phyloP scores from a whole-genome alignment of 2,329 filamentous ascomycete genomes.

The Ampelomyces quisqualis region DNA sequence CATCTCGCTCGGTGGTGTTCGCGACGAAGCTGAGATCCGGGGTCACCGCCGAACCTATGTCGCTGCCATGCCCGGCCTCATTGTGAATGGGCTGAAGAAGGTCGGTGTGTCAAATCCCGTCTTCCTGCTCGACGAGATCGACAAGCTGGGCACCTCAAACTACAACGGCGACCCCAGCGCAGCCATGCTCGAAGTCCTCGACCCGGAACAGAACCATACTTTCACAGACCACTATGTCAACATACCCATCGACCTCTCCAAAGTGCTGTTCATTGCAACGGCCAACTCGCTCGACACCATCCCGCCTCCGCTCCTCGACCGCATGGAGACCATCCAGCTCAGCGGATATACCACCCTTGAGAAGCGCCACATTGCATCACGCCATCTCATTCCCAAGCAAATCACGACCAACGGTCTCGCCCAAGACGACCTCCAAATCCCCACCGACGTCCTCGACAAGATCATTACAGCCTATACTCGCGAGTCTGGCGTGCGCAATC shows the following conservation, averaged over 20 bases:
- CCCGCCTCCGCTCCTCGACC: conserved; percentile 86
- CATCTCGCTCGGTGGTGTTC: conserved; percentile 91
- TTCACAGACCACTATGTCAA: conserved; percentile 97
- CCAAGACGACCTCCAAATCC: conserved; percentile 72
- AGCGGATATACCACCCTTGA: conserved; percentile 96
- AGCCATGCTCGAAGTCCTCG: conserved; percentile 95
- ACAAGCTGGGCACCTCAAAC: conserved; percentile 89
- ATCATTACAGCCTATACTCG: conserved; percentile 96
- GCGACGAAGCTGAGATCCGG: conserved; percentile 95
- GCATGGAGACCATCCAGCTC: conserved; percentile 94
- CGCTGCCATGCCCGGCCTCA: conserved; percentile 95
- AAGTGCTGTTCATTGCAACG: conserved; percentile 95
- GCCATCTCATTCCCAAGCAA: conserved; percentile 95
- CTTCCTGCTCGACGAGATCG: conserved; percentile 93
- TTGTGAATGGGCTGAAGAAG: conserved; percentile 92
- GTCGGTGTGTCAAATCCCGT: conserved; percentile 95
- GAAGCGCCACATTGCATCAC: conserved; percentile 90
- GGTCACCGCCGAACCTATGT: conserved; percentile 95
- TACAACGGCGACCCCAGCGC: conserved; percentile 95
- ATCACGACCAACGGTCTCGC: conserved; percentile 84
- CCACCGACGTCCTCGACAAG: conserved; percentile 84
- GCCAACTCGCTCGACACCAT: conserved; percentile 95
- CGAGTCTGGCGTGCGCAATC: conserved; percentile 91
- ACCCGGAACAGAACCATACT: conserved; percentile 93
- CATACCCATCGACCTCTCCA: conserved; percentile 92